Evolutionary conservation across 441 rosid genomes (phyloP).

Genomic region (Pelargonium australe): DNA sequence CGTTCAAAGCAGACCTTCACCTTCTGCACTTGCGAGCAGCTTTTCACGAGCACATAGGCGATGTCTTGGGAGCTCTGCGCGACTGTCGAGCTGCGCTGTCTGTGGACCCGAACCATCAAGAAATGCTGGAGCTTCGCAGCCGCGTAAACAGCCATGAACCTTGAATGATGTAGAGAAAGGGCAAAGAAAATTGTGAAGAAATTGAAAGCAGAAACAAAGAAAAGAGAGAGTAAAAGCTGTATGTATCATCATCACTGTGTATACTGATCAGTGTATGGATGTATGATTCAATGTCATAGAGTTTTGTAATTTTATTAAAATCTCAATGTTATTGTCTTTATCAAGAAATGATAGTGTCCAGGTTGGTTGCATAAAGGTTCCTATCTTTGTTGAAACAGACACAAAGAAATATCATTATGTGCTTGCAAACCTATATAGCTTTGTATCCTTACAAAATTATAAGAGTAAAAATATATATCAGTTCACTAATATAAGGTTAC

Average conservation of each 20-base stretch:
- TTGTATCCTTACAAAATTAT: too few species aligned
- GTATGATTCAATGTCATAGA: constrained; percentile 12
- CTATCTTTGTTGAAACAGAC: too few species aligned
- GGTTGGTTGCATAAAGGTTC: too few species aligned
- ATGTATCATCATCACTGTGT: constrained; percentile 16
- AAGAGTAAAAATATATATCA: too few species aligned
- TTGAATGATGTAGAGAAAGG: constrained; percentile 17
- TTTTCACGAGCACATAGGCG: constrained; percentile 78
- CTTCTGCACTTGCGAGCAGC: constrained; percentile 91
- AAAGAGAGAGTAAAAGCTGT: neutral
- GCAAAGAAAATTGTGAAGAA: neutral
- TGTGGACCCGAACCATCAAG: constrained; percentile 84
- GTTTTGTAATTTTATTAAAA: neutral
- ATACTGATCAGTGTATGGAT: constrained; percentile 20
- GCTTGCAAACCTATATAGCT: too few species aligned
- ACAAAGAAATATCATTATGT: too few species aligned
- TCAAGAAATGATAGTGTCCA: too few species aligned
- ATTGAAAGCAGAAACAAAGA: neutral
- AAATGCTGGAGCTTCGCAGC: constrained; percentile 83
- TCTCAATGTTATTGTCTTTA: too few species aligned
- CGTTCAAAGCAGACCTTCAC: constrained; percentile 89
- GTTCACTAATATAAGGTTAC: too few species aligned
- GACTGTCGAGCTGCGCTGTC: constrained; percentile 97
- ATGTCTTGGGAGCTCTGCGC: constrained; percentile 57
- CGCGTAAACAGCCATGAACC: constrained; percentile 95